Conservation (phyloP, 2,329 filamentous ascomycete genomes). For the Trichoderma sp. region DNA sequence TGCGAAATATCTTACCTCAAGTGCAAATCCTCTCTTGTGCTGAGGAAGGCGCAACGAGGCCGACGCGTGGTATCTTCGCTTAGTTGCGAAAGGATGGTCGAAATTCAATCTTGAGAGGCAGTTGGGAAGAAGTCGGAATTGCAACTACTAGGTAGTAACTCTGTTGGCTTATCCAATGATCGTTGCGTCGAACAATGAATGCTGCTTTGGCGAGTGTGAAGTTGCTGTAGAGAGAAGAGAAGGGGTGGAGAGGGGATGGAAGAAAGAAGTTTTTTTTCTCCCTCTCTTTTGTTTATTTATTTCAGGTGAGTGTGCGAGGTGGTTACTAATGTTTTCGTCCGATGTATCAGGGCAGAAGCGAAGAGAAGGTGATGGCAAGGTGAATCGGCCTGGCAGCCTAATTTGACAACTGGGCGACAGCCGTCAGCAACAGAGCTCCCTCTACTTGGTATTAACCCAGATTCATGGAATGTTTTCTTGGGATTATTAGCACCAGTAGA, state of each 20-base stretch:
- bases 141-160: neutral
- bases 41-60: neutral
- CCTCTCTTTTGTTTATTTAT: neutral
- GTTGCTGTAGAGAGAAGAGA: neutral
- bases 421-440: neutral
- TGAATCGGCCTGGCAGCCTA: neutral
- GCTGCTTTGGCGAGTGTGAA: neutral
- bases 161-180: conserved; percentile 1
- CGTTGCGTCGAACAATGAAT: neutral
- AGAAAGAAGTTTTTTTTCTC: neutral
- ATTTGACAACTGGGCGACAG: conserved; percentile 1
- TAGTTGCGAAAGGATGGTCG: neutral
- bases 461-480: too few species aligned
- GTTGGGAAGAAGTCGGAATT: neutral
- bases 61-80: neutral
- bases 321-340: neutral
- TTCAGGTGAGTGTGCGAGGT: neutral
- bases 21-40: neutral
- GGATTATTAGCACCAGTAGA: too few species aligned
- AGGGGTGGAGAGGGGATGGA: neutral
- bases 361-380: neutral
- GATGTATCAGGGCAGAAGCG: neutral
- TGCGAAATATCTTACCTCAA: neutral
- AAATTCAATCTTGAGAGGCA: neutral
- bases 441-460: too few species aligned